These are phyloP conservation scores for Microascus cirrosus DNA, from an alignment of 2,329 filamentous ascomycete genomes.

Conservation along the genomic window DNA sequence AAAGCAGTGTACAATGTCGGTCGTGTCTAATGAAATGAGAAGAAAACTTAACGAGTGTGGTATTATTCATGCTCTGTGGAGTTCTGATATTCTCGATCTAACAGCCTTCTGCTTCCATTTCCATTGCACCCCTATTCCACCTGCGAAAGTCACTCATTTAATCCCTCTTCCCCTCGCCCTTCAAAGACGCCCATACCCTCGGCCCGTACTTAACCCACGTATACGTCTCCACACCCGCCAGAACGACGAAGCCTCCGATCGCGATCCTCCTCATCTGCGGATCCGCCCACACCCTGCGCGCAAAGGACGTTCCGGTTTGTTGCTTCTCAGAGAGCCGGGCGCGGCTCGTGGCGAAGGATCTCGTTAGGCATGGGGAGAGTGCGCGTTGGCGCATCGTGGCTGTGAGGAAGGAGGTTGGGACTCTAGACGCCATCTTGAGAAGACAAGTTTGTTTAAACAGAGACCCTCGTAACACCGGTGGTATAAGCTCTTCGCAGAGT, in stretches of 20 bases:
- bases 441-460: no score
- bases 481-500: no score
- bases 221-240: not conserved
- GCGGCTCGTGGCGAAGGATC: not conserved
- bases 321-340: not conserved
- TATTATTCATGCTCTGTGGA: not conserved
- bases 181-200: not conserved
- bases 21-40: no score
- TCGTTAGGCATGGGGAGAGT: not conserved
- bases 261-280: not conserved
- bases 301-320: not conserved
- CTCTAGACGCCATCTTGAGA: not conserved
- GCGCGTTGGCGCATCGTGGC: not conserved
- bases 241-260: not conserved
- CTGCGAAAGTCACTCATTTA: not conserved
- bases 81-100: not conserved
- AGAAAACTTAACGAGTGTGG: no score
- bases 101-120: not conserved
- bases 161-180: not conserved
- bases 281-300: not conserved
- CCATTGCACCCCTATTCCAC: not conserved
- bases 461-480: no score
- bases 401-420: not conserved
- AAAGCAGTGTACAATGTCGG: no score
- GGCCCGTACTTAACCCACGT: not conserved